A percentile compares a stretch with the other conserved stretches of the same genome.
These are phyloP conservation scores for Fusarium anguioides DNA, from an alignment of 2,329 filamentous ascomycete genomes.

Conservation along the genomic window DNA sequence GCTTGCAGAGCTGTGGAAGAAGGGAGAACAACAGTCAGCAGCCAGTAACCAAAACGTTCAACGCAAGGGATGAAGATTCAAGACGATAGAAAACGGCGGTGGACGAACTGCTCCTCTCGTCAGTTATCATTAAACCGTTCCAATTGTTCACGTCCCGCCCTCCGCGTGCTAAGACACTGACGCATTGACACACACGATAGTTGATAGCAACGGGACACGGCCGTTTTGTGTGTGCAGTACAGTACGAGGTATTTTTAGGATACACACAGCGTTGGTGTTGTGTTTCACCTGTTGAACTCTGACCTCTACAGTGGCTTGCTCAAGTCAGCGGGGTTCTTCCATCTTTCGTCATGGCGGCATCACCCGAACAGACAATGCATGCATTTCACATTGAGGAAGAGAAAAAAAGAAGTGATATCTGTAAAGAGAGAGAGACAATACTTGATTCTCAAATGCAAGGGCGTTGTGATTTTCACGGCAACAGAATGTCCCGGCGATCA, in stretches of 20 bases:
- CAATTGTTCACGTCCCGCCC: not conserved
- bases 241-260: not conserved
- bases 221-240: not conserved
- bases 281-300: no score
- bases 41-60: no score
- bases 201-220: not conserved
- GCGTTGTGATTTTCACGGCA: constrained; percentile 5
- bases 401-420: no score
- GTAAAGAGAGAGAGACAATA: no score
- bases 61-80: constrained; percentile 12
- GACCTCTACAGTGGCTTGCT: no score
- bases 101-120: not conserved
- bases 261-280: no score
- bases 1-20: not conserved
- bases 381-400: no score
- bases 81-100: not conserved
- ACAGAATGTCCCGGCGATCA: not conserved
- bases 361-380: no score
- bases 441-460: constrained; percentile 29
- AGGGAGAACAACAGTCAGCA: constrained; percentile 3
- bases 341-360: no score
- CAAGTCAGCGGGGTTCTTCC: no score
- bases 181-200: no score
- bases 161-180: not conserved
- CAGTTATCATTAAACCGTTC: not conserved